These are phyloP conservation scores for Dothidotthia symphoricarpi DNA, from an alignment of 2,329 filamentous ascomycete genomes.

Conservation along the genomic window DNA sequence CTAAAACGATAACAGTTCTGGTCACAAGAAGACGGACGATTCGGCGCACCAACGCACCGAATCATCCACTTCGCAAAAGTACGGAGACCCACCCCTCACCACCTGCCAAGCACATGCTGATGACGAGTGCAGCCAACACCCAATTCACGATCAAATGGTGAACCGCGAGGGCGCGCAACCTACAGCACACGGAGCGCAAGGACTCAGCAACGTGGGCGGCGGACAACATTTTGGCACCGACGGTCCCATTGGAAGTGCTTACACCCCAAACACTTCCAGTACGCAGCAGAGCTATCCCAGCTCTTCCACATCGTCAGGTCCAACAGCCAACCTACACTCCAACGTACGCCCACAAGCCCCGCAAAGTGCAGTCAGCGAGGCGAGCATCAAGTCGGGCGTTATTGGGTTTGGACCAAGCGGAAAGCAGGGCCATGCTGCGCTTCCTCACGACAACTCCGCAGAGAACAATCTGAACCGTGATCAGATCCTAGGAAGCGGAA, in stretches of 20 bases:
- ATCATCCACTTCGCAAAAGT: conserved; percentile 15
- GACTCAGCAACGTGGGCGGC: no score
- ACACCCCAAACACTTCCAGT: conserved; percentile 13
- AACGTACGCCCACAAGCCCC: conserved; percentile 20
- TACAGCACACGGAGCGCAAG: conserved; percentile 3
- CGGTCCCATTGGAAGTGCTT: conserved; percentile 4
- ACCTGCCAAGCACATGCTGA: conserved; percentile 4
- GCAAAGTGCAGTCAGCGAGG: conserved; percentile 28
- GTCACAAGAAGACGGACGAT: conserved; percentile 37
- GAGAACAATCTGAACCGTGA: conserved; percentile 12
- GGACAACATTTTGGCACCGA: conserved; percentile 8
- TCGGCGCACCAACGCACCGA: conserved; percentile 15
- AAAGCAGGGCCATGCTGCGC: conserved; percentile 26
- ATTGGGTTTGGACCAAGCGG: conserved; percentile 33
- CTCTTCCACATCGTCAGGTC: not conserved
- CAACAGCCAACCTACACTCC: conserved; percentile 1
- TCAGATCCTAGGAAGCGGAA: conserved; percentile 20
- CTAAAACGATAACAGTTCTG: conserved; percentile 19
- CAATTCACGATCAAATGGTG: conserved; percentile 35
- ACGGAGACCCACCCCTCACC: not conserved
- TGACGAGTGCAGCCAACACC: conserved; percentile 11
- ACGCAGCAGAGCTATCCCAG: conserved; percentile 5
- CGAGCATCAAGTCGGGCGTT: conserved; percentile 44
- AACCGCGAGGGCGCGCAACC: conserved; percentile 9
- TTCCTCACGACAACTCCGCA: conserved; percentile 15